Base-by-base conservation (phyloP, 371 early-diverging fungal species). In the Entomophthora muscae region DNA sequence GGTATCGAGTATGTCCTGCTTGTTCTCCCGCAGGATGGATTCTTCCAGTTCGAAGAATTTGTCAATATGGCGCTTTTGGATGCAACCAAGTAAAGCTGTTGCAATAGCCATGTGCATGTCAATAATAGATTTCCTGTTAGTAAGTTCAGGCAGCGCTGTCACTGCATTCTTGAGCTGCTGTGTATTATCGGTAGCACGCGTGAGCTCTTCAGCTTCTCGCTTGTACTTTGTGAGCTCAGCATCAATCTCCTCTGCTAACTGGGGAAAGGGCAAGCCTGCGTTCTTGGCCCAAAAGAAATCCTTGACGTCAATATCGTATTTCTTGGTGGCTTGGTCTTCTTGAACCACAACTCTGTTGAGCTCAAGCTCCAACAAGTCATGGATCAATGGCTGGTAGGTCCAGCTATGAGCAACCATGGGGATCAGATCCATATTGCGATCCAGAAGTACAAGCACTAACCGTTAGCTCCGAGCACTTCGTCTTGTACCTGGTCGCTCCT, bases 21-120 rank as follows among this genome's bases (percentile, higher is more conserved):
- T 93, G 53, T 77, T 87, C 76, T 82, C 82, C 66, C 80, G 71
- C 28, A 79, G 77, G 51, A 90, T 81, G 32, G 78, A 80, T 70
- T 99, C 95, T 71, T 99, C 99, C 68, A 96, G 76, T 61, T 91
- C 84, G 70, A 95, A 93, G 63, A 98, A 90, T 0, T 85, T 87
- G 72, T 99, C 99, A 60, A 99, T 72, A 66, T 94, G 91, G 61
- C 99, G 81, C 32, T 93, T 88, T 71, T 93, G 94, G 69, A 99
- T 97, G 24, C 76, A 74, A 28, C 91, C 84, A 33, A 99, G 78
- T 66, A 99, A 71, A 32, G 85, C 78, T 0, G 97, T 94, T 1
- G 98, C 97, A 55, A 99, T 90, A 69, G 91, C 92, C 94, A 98
- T 98, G 69, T 99, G 98, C 85, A 93, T 91, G 72, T 98, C 98